Evolutionary conservation across 192 early-diverging fungal genomes (phyloP).

Genomic region (Coemansia sp.): DNA sequence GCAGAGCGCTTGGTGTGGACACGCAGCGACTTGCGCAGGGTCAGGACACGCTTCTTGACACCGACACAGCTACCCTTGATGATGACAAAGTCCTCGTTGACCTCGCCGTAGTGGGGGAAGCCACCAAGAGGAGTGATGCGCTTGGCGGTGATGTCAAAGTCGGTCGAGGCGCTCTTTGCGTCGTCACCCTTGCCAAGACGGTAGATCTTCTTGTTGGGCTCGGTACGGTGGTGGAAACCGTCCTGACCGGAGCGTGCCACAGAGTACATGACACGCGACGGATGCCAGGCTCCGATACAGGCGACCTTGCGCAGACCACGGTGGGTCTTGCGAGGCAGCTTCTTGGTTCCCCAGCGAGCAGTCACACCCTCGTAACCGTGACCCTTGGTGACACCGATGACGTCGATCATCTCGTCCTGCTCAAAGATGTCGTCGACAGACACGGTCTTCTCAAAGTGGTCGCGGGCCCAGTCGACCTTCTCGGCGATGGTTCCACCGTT

Average conservation of each 20-base stretch:
- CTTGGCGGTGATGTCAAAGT: slow-evolving; percentile 96
- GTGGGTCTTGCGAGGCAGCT: slow-evolving; percentile 99
- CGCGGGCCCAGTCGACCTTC: slow-evolving; percentile 97
- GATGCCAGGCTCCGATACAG: slow-evolving; percentile 99
- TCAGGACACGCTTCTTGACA: slow-evolving; percentile 95
- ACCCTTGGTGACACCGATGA: slow-evolving; percentile 99
- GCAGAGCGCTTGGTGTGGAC: slow-evolving; percentile 96
- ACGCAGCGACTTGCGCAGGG: slow-evolving; percentile 96
- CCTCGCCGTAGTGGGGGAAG: slow-evolving; percentile 99
- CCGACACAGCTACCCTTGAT: slow-evolving; percentile 97
- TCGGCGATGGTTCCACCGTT: slow-evolving; percentile 95
- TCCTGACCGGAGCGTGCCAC: slow-evolving; percentile 99
- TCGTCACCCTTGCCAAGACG: slow-evolving; percentile 90
- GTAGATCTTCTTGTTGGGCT: slow-evolving; percentile 99
- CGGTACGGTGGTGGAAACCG: slow-evolving; percentile 99
- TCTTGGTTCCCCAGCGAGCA: slow-evolving; percentile 99
- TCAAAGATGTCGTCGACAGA: slow-evolving; percentile 88
- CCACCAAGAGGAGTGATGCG: slow-evolving; percentile 97
- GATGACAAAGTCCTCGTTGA: slow-evolving; percentile 98
- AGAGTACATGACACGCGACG: slow-evolving; percentile 96
- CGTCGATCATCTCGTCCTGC: slow-evolving; percentile 99
- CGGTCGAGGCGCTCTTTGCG: slow-evolving; percentile 83
- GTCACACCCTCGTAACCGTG: slow-evolving; percentile 99
- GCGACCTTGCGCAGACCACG: slow-evolving; percentile 99
- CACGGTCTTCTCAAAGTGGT: slow-evolving; percentile 97